Base-by-base conservation (phyloP, 2,329 filamentous ascomycete genomes). In the Gyromitra esculenta region DNA sequence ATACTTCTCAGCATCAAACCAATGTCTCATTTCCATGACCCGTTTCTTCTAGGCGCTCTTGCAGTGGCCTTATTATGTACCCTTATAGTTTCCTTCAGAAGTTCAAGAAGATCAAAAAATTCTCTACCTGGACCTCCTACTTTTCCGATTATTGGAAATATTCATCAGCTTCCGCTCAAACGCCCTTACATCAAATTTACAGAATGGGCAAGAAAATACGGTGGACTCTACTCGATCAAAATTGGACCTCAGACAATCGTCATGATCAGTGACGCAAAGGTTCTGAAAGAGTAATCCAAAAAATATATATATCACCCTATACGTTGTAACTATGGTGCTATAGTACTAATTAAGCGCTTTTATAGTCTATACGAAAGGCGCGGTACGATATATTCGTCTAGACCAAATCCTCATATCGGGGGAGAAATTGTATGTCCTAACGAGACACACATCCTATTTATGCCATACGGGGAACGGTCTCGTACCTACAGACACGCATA, bases 161-260 rank as follows among this genome's bases (percentile, higher is more conserved):
- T 68, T 7, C 65, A 68, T 13, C 65, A 56, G 21, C 15, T 68
- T 5, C 65, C 65, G 25, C 31, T 54, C 6, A n/a, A 59, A 8
- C 37, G 50, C 4, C 48, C 65, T 11, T 68, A 37, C 52, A n/a
- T 68, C 21, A 57, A 59, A 25, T 68, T 68, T 21, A 68, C 48
- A 25, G 65, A 68, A 59, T 68, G 65, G 65, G 65, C 65, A 59
- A 68, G 21, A 45, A 31, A 59, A 59, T 68, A 68, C 41, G 65
- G 65, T 13, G 65, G 65, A 5, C 54, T 68, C 7, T 68, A 56
- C 50, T 68, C 65, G n/a, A 37, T 68, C 50, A 68, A 59, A 37
- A 39, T 68, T 9, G 65, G 45, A n/a, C 48, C 48, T 15, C 65
- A 68, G 21, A 68, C 45, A 3, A 57, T 68, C 15, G 52, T 68